A percentile compares a stretch with the other conserved stretches of the same genome.
Conservation (phyloP, 148 eudicot genomes). For the Bassia scoparia region DNA sequence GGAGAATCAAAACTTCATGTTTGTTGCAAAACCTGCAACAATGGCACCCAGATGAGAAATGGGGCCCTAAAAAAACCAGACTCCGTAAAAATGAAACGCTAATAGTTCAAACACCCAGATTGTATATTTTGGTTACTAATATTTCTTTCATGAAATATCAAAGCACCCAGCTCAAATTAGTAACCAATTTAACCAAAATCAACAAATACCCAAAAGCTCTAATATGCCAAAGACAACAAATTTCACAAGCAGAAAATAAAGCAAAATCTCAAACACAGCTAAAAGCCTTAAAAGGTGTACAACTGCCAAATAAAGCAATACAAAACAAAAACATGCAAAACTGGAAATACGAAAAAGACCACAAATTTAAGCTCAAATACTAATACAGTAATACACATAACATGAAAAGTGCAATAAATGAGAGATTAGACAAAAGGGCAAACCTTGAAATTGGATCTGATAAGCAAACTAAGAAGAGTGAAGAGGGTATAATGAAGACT, state of each 20-base stretch:
- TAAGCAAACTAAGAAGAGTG: constrained; percentile 10
- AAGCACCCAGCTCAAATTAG: too few relatives aligned
- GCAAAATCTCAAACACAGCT: constrained; percentile 1
- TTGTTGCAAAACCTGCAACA: constrained; percentile 3
- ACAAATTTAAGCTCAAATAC: not conserved
- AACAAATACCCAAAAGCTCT: constrained; percentile 21
- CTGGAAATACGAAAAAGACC: not conserved
- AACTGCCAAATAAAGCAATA: not conserved
- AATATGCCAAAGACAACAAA: constrained; percentile 12
- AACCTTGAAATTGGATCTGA: constrained; percentile 39
- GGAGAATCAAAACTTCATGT: constrained; percentile 4
- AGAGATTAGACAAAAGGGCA: constrained; percentile 6
- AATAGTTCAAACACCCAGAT: not conserved
- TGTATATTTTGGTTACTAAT: too few relatives aligned
- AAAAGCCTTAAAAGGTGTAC: constrained; percentile 4
- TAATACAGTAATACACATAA: not conserved
- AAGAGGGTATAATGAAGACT: constrained; percentile 6
- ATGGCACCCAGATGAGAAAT: not conserved
- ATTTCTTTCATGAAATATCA: too few relatives aligned
- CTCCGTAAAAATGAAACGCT: not conserved
- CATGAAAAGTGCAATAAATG: not conserved
- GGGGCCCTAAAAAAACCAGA: not conserved
- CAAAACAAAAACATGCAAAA: not conserved
- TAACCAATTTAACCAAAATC: constrained; percentile 1
- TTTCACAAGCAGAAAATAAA: not conserved